phyloP scores from a whole-genome alignment of 331 rosid genomes.

The Malus hybrid region DNA sequence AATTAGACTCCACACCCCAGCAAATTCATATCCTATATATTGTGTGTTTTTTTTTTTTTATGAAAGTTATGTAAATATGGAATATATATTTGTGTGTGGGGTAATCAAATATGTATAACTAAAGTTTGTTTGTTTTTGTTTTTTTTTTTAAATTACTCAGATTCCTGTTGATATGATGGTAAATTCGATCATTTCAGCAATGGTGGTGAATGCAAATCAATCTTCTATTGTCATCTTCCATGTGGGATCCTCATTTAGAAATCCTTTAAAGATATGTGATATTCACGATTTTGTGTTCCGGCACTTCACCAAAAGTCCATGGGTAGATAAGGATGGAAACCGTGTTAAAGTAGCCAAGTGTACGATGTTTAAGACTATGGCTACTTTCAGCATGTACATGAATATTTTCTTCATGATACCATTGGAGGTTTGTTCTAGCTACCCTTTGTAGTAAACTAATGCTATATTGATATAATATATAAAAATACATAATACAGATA shows the following conservation, averaged over 20 bases:
- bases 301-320: conserved; percentile 42
- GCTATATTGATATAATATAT: too few relatives aligned
- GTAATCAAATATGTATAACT: too few relatives aligned
- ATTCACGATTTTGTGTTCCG: conserved; percentile 4
- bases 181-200: conserved; percentile 42
- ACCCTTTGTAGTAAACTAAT: too few relatives aligned
- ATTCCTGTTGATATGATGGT: conserved; percentile 82
- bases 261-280: conserved; percentile 21
- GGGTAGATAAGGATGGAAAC: conserved; percentile 39
- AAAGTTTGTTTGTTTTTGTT: too few relatives aligned
- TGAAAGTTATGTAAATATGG: too few relatives aligned
- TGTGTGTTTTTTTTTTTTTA: too few relatives aligned
- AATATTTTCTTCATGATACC: conserved; percentile 39
- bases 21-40: too few relatives aligned
- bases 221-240: conserved; percentile 32
- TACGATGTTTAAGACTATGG: conserved; percentile 21
- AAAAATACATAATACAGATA: too few relatives aligned
- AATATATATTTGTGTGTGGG: too few relatives aligned
- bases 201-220: conserved; percentile 31
- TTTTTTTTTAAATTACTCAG: conserved; percentile 8
- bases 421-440: conserved; percentile 38
- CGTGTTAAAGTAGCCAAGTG: conserved; percentile 28
- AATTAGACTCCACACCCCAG: too few relatives aligned
- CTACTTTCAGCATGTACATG: conserved; percentile 41
- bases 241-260: conserved; percentile 53